Evolutionary conservation across 2,329 filamentous ascomycete genomes (phyloP).

Genomic region (Paraphaeosphaeria minitans): DNA sequence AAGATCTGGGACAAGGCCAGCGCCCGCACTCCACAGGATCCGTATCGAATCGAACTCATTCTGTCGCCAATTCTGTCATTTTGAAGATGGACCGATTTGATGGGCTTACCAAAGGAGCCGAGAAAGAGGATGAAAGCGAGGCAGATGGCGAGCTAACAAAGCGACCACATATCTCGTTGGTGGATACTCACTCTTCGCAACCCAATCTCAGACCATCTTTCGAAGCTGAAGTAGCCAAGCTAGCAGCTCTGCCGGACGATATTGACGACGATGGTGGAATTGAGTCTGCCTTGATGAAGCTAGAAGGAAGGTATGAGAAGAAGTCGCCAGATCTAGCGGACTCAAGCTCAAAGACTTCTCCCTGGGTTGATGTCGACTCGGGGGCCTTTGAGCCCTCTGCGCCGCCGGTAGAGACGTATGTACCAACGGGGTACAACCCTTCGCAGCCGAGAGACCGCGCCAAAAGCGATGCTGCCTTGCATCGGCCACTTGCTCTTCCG

Average conservation of each 20-base stretch:
- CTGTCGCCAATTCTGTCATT: constrained; percentile 46
- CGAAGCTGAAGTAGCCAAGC: constrained; percentile 82
- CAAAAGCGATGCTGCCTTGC: constrained; percentile 32
- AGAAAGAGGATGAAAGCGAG: constrained; percentile 15
- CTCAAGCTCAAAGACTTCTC: constrained; percentile 22
- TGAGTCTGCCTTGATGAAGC: constrained; percentile 87
- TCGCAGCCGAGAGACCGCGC: constrained; percentile 17
- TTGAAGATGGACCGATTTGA: constrained; percentile 38
- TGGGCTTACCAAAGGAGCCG: constrained; percentile 20
- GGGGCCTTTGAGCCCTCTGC: constrained; percentile 32
- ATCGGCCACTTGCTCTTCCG: constrained; percentile 33
- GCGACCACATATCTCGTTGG: constrained; percentile 47
- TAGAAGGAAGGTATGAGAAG: constrained; percentile 83
- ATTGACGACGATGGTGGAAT: constrained; percentile 78
- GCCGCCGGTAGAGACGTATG: constrained; percentile 21
- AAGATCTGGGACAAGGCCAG: constrained; percentile 50
- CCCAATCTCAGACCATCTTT: constrained; percentile 71
- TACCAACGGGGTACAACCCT: constrained; percentile 25
- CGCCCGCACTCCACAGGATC: constrained; percentile 56
- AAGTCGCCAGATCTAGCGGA: constrained; percentile 26
- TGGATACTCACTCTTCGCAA: constrained; percentile 61
- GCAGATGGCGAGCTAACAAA: constrained; percentile 16
- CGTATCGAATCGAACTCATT: constrained; percentile 51
- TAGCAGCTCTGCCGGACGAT: constrained; percentile 88
- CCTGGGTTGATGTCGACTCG: constrained; percentile 23